Conservation (phyloP, 1,284 basidiomycete species). For the Puccinia novopanici region DNA sequence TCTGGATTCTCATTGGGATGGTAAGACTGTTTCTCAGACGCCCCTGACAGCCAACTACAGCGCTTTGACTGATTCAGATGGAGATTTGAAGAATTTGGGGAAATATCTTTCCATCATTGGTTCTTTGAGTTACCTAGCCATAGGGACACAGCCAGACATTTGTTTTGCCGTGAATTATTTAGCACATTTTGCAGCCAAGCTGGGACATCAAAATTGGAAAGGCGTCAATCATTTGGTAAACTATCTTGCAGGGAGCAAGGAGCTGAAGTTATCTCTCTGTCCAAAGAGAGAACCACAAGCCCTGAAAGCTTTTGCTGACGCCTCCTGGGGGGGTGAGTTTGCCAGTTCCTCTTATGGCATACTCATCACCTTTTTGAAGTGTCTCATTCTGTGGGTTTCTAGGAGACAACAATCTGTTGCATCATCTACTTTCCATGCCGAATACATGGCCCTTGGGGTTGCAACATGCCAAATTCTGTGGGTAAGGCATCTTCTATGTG, state of each 20-base stretch:
- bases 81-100: not conserved
- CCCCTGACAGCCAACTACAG: too few relatives aligned
- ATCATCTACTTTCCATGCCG: conserved; percentile 5
- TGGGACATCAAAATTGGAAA: not conserved
- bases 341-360: conserved; percentile 2
- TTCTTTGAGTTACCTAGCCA: conserved; percentile 7
- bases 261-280: not conserved
- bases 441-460: not conserved
- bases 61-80: not conserved
- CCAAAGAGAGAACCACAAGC: not conserved
- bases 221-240: not conserved
- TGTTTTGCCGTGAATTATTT: not conserved
- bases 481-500: too few relatives aligned
- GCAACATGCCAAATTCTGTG: not conserved
- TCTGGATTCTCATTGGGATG: too few relatives aligned
- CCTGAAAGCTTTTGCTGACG: not conserved
- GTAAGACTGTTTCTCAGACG: too few relatives aligned
- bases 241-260: not conserved
- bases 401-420: not conserved
- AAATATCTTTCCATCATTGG: not conserved
- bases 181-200: not conserved
- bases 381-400: conserved; percentile 9
- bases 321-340: conserved; percentile 16
- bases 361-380: not conserved
- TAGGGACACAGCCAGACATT: too few relatives aligned